Percentiles rank a stretch among this genome's conserved stretches.
Conservation (phyloP, 2,329 filamentous ascomycete species). For the Fusarium gaditjirri region DNA sequence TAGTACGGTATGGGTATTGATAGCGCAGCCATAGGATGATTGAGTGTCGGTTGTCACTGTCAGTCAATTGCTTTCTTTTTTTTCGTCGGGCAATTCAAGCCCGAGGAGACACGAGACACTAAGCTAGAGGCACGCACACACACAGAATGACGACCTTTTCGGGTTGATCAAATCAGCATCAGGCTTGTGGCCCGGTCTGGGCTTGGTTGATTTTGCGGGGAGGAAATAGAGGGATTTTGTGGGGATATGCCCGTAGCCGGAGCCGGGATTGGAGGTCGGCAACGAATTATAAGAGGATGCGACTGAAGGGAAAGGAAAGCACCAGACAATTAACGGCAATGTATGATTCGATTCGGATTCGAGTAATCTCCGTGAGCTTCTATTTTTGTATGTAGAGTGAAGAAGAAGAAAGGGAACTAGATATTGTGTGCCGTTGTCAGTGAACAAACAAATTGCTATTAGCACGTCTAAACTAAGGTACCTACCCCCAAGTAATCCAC, state of each 20-base stretch:
- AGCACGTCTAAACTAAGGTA: neutral
- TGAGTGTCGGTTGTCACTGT: constrained; percentile 14
- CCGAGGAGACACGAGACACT: constrained; percentile 30
- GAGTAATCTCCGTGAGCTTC: neutral
- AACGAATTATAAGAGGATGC: constrained; percentile 2
- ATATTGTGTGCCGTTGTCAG: neutral
- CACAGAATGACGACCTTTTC: constrained; percentile 12
- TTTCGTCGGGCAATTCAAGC: constrained; percentile 32
- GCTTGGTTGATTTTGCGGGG: constrained; percentile 34
- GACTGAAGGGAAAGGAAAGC: neutral
- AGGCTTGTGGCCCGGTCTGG: constrained; percentile 28
- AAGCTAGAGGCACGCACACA: neutral
- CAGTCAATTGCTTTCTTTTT: constrained; percentile 27
- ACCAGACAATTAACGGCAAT: neutral
- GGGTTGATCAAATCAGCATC: constrained; percentile 14
- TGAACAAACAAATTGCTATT: neutral
- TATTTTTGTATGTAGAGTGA: too few species aligned
- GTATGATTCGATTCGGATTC: too few species aligned
- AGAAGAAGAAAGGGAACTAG: neutral
- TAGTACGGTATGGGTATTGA: constrained; percentile 4
- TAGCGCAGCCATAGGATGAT: constrained; percentile 25
- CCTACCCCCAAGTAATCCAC: neutral
- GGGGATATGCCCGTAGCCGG: constrained; percentile 34
- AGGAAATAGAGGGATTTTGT: constrained; percentile 28
- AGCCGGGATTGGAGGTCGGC: constrained; percentile 35